Evolutionary conservation across 495 filamentous ascomycete genomes (phyloP).

Genomic region (Elasticomyces elasticus): DNA sequence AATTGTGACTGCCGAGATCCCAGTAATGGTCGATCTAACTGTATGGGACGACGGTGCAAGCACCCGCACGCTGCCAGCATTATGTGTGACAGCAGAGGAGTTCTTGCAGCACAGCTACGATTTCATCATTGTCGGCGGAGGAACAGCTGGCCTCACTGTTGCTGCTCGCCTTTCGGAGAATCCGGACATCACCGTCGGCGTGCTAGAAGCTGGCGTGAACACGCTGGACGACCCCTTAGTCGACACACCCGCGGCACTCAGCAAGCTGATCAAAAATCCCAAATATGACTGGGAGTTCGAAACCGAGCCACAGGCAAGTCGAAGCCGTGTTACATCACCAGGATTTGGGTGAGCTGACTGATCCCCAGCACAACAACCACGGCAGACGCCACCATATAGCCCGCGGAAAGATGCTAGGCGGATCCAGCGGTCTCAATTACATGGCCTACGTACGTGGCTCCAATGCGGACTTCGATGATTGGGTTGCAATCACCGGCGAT

Average conservation of each 20-base stretch:
- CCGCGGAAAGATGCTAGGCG: neutral
- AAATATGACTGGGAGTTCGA: too few species aligned
- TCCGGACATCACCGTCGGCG: neutral
- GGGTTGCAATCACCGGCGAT: constrained; percentile 33
- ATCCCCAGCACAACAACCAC: too few species aligned
- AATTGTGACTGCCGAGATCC: too few species aligned
- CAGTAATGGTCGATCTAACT: too few species aligned
- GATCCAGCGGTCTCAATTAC: neutral
- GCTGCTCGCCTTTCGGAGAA: neutral
- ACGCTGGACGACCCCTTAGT: neutral
- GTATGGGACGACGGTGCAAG: too few species aligned
- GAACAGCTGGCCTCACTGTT: neutral
- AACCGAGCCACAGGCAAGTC: too few species aligned
- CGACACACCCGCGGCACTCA: too few species aligned
- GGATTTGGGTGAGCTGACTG: too few species aligned
- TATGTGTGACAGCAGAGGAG: neutral
- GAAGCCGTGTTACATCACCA: too few species aligned
- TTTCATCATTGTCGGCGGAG: too few species aligned
- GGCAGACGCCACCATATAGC: neutral
- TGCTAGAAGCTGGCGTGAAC: neutral
- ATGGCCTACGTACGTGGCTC: neutral
- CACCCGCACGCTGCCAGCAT: too few species aligned
- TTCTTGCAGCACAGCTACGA: neutral
- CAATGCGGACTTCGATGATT: neutral
- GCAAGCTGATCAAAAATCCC: too few species aligned